Evolutionary conservation across 371 early-diverging fungal genomes (phyloP), one percentile per base, ranked within the genome.

Genomic region (Rhizopus stolonifer): DNA sequence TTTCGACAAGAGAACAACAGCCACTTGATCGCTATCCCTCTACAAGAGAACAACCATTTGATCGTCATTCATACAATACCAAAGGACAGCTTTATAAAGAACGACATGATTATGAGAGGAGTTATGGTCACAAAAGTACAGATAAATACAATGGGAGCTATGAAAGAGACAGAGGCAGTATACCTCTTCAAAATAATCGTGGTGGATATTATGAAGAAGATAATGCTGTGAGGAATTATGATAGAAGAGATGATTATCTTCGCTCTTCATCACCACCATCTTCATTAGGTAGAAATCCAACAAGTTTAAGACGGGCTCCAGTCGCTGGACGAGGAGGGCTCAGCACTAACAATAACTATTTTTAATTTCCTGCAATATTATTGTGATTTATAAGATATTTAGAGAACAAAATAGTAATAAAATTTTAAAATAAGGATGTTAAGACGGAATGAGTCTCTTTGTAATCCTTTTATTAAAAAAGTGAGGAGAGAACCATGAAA

Each of bases 151-250:
- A 11, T n/a, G n/a, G 36, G 15, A 36, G n/a, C n/a, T 36, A 36
- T 15, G 36, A 36, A 36, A 36, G 36, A 36, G 15, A 15, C 21
- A 25, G 26, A 15, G 18, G 33, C 32, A 33, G 10, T 3, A 44
- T 21, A 21, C 21, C 42, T 21, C 21, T 13, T 42, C 42, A 42
- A 9, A 2, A 15, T 19, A 5, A 7, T 21, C 21, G 15, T 21
- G 22, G 19, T 42, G 9, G 46, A 23, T 26, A 36, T 49, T 21
- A 15, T 10, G 33, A 53, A 33, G 46, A 45, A 17, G 53, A 45
- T 14, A 15, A 5, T 15, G 1, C 15, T 36, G 15, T 14, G 15
- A 36, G 0, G 15, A 15, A 36, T n/a, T 36, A 36, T 36, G 15
- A 2, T 36, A 52, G 29, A 22, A 15, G 2, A 19, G 15, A 14